A percentile compares a stretch with the other conserved stretches of the same genome.
These are phyloP conservation scores for Atkinsonella hypoxylon DNA, from an alignment of 2,329 filamentous ascomycete species.

Conservation along the genomic window DNA sequence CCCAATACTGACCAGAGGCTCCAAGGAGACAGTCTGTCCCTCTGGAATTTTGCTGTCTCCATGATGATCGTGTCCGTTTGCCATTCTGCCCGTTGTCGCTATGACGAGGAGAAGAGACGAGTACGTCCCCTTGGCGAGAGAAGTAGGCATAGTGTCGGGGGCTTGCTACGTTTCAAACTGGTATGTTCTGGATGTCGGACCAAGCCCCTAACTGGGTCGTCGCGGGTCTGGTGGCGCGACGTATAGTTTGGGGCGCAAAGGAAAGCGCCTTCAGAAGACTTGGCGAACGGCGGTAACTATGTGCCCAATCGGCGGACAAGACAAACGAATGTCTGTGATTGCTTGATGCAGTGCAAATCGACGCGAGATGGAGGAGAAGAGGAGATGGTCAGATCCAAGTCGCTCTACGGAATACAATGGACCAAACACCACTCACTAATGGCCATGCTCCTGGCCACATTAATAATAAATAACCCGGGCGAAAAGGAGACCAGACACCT, in stretches of 20 bases:
- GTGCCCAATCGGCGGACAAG: conserved; percentile 6
- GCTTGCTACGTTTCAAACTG: conserved; percentile 6
- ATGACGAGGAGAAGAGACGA: conserved; percentile 11
- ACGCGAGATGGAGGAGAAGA: background rate
- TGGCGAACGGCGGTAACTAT: background rate
- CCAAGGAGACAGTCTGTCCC: conserved; percentile 55
- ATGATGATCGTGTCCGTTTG: conserved; percentile 37
- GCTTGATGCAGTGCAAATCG: background rate
- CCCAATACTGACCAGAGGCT: conserved; percentile 52
- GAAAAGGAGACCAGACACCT: too few relatives aligned
- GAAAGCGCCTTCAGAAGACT: background rate
- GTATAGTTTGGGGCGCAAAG: background rate
- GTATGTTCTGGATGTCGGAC: conserved; percentile 1
- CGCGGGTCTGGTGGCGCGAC: background rate
- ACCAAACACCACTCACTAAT: too few relatives aligned
- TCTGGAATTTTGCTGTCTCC: conserved; percentile 48
- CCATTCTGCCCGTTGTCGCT: conserved; percentile 14
- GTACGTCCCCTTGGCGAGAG: conserved; percentile 8
- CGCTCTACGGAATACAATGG: too few relatives aligned
- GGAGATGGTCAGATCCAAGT: background rate
- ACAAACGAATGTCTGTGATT: conserved; percentile 13
- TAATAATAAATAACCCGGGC: background rate
- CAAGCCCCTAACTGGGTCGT: background rate
- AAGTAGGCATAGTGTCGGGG: conserved; percentile 11
- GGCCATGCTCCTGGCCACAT: background rate